Evolutionary conservation across 495 filamentous ascomycete genomes (phyloP), one percentile per base, ranked within the genome.

Genomic region (Lasiosphaeria ovina): DNA sequence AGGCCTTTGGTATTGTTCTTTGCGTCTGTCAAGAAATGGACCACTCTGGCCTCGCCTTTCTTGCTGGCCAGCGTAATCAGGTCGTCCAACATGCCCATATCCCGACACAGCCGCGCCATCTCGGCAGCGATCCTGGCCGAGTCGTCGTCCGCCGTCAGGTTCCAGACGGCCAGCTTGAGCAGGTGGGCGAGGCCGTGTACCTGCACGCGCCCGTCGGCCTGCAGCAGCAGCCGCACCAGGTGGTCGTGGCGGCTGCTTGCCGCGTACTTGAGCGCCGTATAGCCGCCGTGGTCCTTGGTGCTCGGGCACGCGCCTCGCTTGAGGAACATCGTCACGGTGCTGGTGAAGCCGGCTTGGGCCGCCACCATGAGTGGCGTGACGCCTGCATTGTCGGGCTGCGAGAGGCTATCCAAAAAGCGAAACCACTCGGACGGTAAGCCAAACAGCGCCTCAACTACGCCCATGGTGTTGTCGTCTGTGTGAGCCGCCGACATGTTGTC

Each of bases 311-410:
- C 66, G 2, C 60, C 55, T 1, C 51, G 57, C 31, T 51, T 5
- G 9, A 68, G 51, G 10, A 68, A 45, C 51, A 56, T 16, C 2
- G 11, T 44, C 7, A 53, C 62, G 0, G 60, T 57, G 9, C 49
- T 10, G 0, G 24, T 6, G 5, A 65, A 63, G 4, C 66, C 66
- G 6, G 24, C 34, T 40, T 62, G 62, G 0, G 66, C 66, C 0
- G 66, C 66, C 0, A 58, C 55, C 66, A 68, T 68, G 12, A 68
- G 55, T n/a, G 66, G 66, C 3, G 66, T 65, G 2, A 61, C 42
- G 16, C 66, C 66, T n/a, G 14, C 42, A 17, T 57, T 59, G 47
- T 63, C 62, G 16, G 55, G 38, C 34, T 44, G 38, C 0, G 33
- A 35, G n/a, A 65, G 11, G 17, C 38, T 54, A 14, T 17, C 38